phyloP scores from a whole-genome alignment of 202 grass and related monocot species.

The Carex arenaria region DNA sequence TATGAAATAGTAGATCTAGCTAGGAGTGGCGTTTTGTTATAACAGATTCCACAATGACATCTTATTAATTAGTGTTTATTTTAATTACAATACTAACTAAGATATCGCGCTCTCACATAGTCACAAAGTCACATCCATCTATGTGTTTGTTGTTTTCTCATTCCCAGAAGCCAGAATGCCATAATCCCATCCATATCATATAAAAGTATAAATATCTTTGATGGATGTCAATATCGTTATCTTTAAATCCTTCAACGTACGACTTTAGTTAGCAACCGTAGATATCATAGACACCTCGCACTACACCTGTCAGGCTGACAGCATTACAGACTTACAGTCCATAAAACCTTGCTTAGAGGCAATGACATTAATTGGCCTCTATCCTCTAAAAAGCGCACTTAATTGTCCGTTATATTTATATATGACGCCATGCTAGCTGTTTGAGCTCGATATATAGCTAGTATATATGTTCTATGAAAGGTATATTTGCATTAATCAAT shows the following conservation, averaged over 20 bases:
- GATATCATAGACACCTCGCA: background rate
- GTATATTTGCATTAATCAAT: too few relatives aligned
- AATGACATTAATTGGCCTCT: background rate
- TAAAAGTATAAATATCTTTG: background rate
- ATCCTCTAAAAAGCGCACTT: background rate
- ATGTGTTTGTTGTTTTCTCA: background rate
- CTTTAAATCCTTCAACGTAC: background rate
- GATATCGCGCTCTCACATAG: background rate
- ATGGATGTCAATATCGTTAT: constrained; percentile 3
- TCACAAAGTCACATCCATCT: background rate
- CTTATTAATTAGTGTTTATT: background rate
- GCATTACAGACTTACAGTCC: background rate
- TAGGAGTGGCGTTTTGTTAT: background rate
- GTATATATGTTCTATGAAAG: too few relatives aligned
- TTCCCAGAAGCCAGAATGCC: too few relatives aligned
- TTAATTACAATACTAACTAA: background rate
- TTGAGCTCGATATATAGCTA: background rate
- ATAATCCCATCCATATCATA: background rate
- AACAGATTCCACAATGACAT: background rate
- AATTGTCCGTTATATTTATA: background rate
- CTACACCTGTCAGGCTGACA: constrained; percentile 1
- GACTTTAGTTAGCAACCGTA: constrained; percentile 1
- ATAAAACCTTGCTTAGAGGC: constrained; percentile 1
- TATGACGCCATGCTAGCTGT: background rate
- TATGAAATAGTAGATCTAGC: background rate